Evolutionary conservation across 371 early-diverging fungal species (phyloP), one percentile per base, ranked within the genome.

Genomic region (Apophysomyces elegans): DNA sequence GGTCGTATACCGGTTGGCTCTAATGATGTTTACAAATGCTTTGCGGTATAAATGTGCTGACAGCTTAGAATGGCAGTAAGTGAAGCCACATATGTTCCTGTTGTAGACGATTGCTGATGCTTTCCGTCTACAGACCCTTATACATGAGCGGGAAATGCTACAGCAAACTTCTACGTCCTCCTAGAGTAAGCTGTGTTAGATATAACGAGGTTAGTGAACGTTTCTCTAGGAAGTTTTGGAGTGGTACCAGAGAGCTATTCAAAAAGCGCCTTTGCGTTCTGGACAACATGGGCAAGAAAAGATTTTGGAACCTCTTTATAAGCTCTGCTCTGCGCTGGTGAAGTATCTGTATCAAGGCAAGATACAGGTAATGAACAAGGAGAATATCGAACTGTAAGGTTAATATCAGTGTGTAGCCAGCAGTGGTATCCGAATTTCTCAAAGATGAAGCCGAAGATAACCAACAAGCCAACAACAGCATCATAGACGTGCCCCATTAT

Each of bases 71-170:
- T 68, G 78, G 79, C 74, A 73, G 87, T 78, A 75, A 72, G 46
- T 37, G 16, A 13, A 46, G 3, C 1, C 54, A 21, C 32, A 12
- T 69, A 75, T 37, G 39, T 37, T n/a, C 1, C 6, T 35, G 38
- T 56, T 38, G 37, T 26, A 36, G 56, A 32, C 41, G 35, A 37
- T 32, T 26, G 9, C n/a, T 45, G 14, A 64, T 37, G 12, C 8
- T 26, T 7, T 63, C 14, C 11, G 12, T 35, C 36, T 74, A 76
- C 83, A 76, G 84, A 56, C 81, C 79, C 13, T 72, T 82, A 11
- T 80, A 78, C n/a, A 86, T 88, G 86, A 67, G 80, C 46, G 92
- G 85, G 8, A 90, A 88, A 69, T 84, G 90, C 26, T 77, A 71
- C 56, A 79, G 75, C 36, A 89, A 88, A 59, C 72, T 86, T n/a